phyloP scores from a whole-genome alignment of 2,329 filamentous ascomycete genomes.

The Pyrenophora teres region DNA sequence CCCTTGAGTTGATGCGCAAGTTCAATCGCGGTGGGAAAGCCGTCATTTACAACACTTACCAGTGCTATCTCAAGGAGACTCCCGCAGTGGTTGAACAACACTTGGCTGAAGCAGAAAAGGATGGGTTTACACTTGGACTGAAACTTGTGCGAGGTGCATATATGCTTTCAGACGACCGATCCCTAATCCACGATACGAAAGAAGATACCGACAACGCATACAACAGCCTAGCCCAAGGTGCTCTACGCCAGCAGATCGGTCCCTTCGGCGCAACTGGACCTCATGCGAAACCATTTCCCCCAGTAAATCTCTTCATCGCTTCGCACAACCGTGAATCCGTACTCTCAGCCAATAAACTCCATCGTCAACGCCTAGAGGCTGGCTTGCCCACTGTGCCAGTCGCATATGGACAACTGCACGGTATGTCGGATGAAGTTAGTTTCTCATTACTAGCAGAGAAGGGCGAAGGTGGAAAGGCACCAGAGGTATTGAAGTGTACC shows the following conservation, averaged over 20 bases:
- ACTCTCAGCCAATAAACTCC: conserved; percentile 54
- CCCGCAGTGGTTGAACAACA: conserved; percentile 51
- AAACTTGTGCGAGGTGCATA: conserved; percentile 65
- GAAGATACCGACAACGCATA: conserved; percentile 66
- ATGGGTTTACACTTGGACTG: conserved; percentile 59
- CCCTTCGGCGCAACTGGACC: conserved; percentile 21
- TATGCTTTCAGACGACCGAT: conserved; percentile 56
- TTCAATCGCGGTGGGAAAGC: conserved; percentile 52
- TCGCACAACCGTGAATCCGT: conserved; percentile 82
- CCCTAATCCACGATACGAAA: conserved; percentile 60
- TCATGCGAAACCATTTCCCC: conserved; percentile 40
- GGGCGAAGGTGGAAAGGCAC: conserved; percentile 39
- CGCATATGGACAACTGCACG: conserved; percentile 81
- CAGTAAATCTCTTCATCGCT: conserved; percentile 70
- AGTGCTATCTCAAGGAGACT: conserved; percentile 60
- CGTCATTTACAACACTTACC: conserved; percentile 72
- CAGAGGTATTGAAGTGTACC: conserved; percentile 61
- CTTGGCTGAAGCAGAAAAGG: conserved; percentile 52
- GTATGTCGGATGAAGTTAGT: conserved; percentile 94
- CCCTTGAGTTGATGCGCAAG: conserved; percentile 55
- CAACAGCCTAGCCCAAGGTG: conserved; percentile 67
- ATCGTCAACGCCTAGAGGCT: conserved; percentile 42
- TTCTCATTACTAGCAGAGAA: conserved; percentile 47
- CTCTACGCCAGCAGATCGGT: conserved; percentile 34
- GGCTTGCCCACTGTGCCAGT: conserved; percentile 56